Evolutionary conservation across 2,329 filamentous ascomycete genomes (phyloP).

Genomic region (Penicillium sp.): DNA sequence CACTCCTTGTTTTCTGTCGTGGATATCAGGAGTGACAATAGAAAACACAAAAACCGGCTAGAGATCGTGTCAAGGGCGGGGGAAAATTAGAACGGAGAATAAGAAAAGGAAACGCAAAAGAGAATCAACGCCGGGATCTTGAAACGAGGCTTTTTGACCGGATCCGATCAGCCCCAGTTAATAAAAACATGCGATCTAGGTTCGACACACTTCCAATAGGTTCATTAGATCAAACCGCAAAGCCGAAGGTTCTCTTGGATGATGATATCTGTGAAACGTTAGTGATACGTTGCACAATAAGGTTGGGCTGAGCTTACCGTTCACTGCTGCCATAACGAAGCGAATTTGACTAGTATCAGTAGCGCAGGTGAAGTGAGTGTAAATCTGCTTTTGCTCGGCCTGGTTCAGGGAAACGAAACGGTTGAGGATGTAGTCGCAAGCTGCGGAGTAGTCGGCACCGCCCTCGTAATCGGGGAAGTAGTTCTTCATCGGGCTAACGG

Average conservation of each 20-base stretch:
- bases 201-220: conserved; percentile 27
- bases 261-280: conserved; percentile 76
- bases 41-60: conserved; percentile 23
- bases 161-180: conserved; percentile 28
- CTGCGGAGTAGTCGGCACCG: conserved; percentile 89
- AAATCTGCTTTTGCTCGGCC: conserved; percentile 99
- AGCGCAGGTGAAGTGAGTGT: conserved; percentile 98
- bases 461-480: conserved; percentile 80
- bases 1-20: conserved; percentile 22
- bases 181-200: conserved; percentile 34
- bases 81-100: conserved; percentile 30
- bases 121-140: conserved; percentile 26
- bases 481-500: conserved; percentile 71
- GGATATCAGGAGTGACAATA: conserved; percentile 27
- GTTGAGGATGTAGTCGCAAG: conserved; percentile 98
- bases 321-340: conserved; percentile 99
- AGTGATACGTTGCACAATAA: not conserved
- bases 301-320: conserved; percentile 61
- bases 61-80: conserved; percentile 32
- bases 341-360: conserved; percentile 98
- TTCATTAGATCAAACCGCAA: conserved; percentile 86
- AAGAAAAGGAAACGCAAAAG: conserved; percentile 13
- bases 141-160: conserved; percentile 25
- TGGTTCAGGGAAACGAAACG: conserved; percentile 98
- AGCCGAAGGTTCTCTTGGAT: conserved; percentile 98